Conservation (phyloP, 73 alveolate genomes). For the Tetrahymena elliotti region DNA sequence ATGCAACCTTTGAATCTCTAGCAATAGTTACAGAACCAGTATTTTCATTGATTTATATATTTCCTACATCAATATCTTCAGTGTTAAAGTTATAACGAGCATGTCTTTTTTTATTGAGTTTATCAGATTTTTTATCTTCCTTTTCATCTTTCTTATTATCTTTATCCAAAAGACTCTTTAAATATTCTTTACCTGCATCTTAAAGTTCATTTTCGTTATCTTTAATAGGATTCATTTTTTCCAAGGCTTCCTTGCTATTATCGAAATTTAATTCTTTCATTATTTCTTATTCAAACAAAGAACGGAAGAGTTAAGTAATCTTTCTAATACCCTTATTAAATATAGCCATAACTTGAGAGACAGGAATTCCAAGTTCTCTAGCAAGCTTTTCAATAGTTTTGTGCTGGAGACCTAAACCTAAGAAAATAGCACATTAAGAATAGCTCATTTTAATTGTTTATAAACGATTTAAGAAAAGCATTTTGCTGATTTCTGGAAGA, state of each 20-base stretch:
- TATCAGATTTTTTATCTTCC: neutral
- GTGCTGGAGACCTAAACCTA: conserved; percentile 86
- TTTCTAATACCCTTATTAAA: conserved; percentile 71
- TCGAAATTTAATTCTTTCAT: neutral
- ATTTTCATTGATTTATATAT: neutral
- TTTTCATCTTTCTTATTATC: neutral
- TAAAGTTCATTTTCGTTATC: neutral
- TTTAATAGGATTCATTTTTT: neutral
- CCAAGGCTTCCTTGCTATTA: neutral
- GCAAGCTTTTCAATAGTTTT: conserved; percentile 71
- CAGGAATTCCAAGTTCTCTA: conserved; percentile 67
- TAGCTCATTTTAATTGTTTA: conserved; percentile 61
- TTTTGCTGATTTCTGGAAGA: conserved; percentile 79
- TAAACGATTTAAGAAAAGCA: conserved; percentile 62
- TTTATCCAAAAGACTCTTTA: neutral
- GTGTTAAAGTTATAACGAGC: neutral
- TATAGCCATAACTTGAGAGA: conserved; percentile 75
- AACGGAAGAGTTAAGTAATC: conserved; percentile 5
- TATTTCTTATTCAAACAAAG: conserved; percentile 5
- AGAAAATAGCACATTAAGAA: conserved; percentile 79
- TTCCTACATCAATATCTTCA: neutral
- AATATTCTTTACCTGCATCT: neutral
- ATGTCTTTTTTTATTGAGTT: neutral
- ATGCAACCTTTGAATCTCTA: neutral
- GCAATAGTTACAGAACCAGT: neutral